Percentiles rank a stretch among this genome's conserved stretches.
Conservation (phyloP, 2,329 filamentous ascomycete species). For the Fusarium chlamydosporum region DNA sequence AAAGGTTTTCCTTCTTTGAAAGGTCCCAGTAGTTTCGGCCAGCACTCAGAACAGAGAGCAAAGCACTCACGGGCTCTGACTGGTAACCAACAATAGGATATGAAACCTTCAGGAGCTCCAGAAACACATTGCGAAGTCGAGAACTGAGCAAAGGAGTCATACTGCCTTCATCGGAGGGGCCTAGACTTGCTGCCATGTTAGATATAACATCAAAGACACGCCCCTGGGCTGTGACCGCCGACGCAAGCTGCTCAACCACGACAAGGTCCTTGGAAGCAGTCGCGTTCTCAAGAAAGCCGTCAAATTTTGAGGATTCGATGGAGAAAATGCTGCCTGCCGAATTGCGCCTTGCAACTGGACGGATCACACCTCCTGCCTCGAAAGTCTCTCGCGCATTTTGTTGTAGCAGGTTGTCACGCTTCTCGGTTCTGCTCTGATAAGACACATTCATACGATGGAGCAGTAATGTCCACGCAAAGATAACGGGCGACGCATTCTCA, state of each 20-base stretch:
- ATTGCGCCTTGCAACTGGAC: constrained; percentile 64
- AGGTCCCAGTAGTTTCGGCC: constrained; percentile 69
- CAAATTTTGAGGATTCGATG: constrained; percentile 71
- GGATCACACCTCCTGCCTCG: constrained; percentile 61
- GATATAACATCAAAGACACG: constrained; percentile 68
- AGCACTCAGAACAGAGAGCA: constrained; percentile 74
- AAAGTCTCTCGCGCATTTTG: constrained; percentile 72
- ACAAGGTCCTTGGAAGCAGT: constrained; percentile 66
- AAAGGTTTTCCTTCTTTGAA: constrained; percentile 56
- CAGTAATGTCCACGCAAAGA: constrained; percentile 86
- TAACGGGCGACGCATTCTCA: constrained; percentile 77
- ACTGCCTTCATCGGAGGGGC: constrained; percentile 61
- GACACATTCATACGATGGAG: constrained; percentile 77
- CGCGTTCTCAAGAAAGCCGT: constrained; percentile 68
- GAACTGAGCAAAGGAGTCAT: constrained; percentile 71
- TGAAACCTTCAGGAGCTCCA: constrained; percentile 79
- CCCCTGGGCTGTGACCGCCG: constrained; percentile 64
- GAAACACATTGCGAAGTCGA: constrained; percentile 73
- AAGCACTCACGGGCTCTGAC: constrained; percentile 75
- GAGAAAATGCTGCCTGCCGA: constrained; percentile 74
- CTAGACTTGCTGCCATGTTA: constrained; percentile 64
- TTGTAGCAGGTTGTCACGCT: constrained; percentile 69
- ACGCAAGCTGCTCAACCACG: constrained; percentile 65
- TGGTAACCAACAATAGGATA: constrained; percentile 79
- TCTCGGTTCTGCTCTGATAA: constrained; percentile 73